Base-by-base conservation (phyloP, 352 stramenopile species). In the Globisporangium heterothallicum region DNA sequence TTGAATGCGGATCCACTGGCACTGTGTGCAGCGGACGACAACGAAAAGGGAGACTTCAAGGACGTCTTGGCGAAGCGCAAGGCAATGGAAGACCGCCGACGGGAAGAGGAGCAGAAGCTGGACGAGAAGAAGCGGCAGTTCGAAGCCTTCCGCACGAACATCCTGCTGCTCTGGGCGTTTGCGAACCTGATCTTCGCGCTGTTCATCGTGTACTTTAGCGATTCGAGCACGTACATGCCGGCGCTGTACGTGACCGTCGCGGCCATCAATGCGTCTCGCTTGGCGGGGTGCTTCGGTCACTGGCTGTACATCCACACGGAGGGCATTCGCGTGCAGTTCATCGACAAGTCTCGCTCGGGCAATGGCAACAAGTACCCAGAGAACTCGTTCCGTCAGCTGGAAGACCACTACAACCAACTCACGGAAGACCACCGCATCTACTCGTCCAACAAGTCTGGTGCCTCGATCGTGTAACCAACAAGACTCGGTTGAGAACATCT, bases 91-190 rank as follows among this genome's bases (percentile, higher is more conserved):
- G 81, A 89, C 13, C 78, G 78, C 18, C 76, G 74, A 14, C 70
- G 73, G 16, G 75, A 90, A 25, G 72, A 86, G 18, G 69, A 66
- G 22, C 48, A 63, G 41, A 75, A 75, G 16, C 43, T 56, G 4
- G 80, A 92, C 44, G 74, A 83, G 48, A 72, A 84, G 60, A 89
- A 89, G 66, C 80, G 77, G 18, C 68, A 75, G 32, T 94, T 92
- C 24, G 82, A 92, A 42, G 74, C 81, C 3, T 94, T 94, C 68
- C 81, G 84, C 13, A 91, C 81, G 42, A 92, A 89, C 45, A 63
- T 94, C 13, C 54, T 94, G 55, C 64, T 92, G 19, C 59, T 81
- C 14, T 94, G 84, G 84, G 71, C 78, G 7, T 89, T 92, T 38
- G 71, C 78, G 22, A 94, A 94, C 68, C 58, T 94, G 43, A 91